phyloP scores from a whole-genome alignment of 805 yeast genomes.

The Kodamaea laetipori region DNA sequence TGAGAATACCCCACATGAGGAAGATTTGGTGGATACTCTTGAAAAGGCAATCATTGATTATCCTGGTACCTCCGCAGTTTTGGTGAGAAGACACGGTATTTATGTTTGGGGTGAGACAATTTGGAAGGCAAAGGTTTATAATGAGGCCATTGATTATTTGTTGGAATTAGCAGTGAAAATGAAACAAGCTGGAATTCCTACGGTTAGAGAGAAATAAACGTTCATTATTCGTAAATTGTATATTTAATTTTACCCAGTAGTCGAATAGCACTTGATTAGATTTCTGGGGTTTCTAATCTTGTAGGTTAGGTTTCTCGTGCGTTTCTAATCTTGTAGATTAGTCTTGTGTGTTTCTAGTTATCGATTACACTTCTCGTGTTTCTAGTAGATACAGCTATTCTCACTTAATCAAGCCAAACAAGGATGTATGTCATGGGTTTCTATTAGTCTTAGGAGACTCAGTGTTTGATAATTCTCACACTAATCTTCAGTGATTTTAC shows the following conservation, averaged over 20 bases:
- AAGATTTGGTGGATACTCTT: slow-evolving; percentile 69
- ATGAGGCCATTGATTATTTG: slow-evolving; percentile 90
- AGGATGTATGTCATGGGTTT: no score
- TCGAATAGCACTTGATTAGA: no score
- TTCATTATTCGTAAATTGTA: slow-evolving; percentile 4
- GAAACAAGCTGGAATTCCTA: slow-evolving; percentile 68
- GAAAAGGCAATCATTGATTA: slow-evolving; percentile 64
- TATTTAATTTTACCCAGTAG: no score
- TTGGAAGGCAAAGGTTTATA: slow-evolving; percentile 90
- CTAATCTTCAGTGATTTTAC: neutral
- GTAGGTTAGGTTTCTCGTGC: no score
- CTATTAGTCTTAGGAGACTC: no score
- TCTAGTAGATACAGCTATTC: no score
- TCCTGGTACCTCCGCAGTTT: slow-evolving; percentile 80
- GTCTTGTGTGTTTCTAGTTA: no score
- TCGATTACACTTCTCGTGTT: no score
- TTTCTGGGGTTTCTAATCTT: no score
- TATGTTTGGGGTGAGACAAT: slow-evolving; percentile 95
- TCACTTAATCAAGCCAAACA: no score
- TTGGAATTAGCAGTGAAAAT: slow-evolving; percentile 83
- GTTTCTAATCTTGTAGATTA: no score
- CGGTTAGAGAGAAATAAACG: slow-evolving; percentile 20
- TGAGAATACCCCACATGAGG: slow-evolving; percentile 88
- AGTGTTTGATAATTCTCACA: no score
- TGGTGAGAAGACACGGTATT: slow-evolving; percentile 91